phyloP scores from a whole-genome alignment of 1,139 yeast genomes.

The Pichia sp. region DNA sequence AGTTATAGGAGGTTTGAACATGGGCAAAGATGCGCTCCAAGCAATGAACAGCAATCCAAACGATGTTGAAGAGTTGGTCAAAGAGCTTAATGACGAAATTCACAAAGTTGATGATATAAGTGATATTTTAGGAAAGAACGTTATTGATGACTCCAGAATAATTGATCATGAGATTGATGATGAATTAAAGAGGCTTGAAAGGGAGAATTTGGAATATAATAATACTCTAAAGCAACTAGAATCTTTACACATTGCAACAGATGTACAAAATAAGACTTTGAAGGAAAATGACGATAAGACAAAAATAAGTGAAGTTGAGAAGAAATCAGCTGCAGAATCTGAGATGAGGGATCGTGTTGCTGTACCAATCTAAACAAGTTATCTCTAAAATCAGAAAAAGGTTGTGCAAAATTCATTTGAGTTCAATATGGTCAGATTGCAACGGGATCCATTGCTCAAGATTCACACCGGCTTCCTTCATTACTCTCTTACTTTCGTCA shows the following conservation, averaged over 20 bases:
- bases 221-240: background rate
- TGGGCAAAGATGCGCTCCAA: slow-evolving; percentile 32
- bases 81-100: slow-evolving; percentile 30
- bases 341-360: background rate
- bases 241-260: slow-evolving; percentile 9
- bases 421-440: slow-evolving; percentile 15
- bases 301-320: too few species aligned
- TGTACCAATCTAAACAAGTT: background rate
- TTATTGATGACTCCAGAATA: background rate
- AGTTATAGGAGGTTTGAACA: slow-evolving; percentile 30
- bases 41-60: slow-evolving; percentile 29
- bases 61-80: slow-evolving; percentile 28
- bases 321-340: too few species aligned
- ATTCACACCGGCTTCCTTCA: slow-evolving; percentile 64
- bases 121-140: slow-evolving; percentile 25
- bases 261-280: slow-evolving; percentile 8
- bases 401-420: background rate
- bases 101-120: slow-evolving; percentile 26
- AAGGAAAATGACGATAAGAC: background rate
- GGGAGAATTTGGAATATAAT: background rate
- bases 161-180: slow-evolving; percentile 24
- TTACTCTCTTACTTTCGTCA: slow-evolving; percentile 56
- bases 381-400: too few species aligned
- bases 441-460: slow-evolving; percentile 73
- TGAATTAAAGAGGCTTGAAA: slow-evolving; percentile 14